Base-by-base conservation (phyloP, 768 basidiomycete genomes). In the Megacollybia marginata region DNA sequence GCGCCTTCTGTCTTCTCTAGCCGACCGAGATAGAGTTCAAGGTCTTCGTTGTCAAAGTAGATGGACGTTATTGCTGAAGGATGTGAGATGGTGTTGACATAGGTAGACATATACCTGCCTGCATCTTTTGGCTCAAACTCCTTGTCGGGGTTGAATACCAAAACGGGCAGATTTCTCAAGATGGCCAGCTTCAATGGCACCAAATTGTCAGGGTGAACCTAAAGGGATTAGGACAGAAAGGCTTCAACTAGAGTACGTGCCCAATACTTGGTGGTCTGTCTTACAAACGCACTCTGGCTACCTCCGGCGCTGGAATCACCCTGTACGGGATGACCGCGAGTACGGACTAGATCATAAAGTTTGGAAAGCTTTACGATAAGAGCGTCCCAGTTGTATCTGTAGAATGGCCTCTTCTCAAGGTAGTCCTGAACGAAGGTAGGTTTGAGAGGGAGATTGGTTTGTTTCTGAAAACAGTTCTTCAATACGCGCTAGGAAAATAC, bases 211-310 rank as follows among this genome's bases (percentile, higher is more conserved):
- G 87, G 88, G 64, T 98, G 95, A 2, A 95, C 77, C 77, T 79
- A 48, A 15, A 5, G 16, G 50, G 47, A 40, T 19, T 12, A 35
- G 32, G 9, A 12, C 9, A 34, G n/a, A 47, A 31, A 8, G 38
- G 19, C 31, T 16, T 33, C 6, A 13, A 35, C 57, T 43, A 54
- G 57, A n/a, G n/a, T 15, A 58, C 65, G 47, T 62, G 90, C 95
- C 96, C 96, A 99, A 61, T 99, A 99, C 64, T 99, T 99, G 10
- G 96, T 98, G 33, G 96, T 99, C 67, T 96, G 93, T 36, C 96
- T 70, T n/a, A 97, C 90, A 60, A 99, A 99, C 2, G 95, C 96
- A 56, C 89, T 96, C 71, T 99, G 96, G 56, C 69, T 88, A 1
- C 95, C 94, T 28, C 96, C 96, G 1, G 96, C 96, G 57, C 85